Evolutionary conservation across 1,139 yeast species (phyloP).

Genomic region (Eremothecium coryli): DNA sequence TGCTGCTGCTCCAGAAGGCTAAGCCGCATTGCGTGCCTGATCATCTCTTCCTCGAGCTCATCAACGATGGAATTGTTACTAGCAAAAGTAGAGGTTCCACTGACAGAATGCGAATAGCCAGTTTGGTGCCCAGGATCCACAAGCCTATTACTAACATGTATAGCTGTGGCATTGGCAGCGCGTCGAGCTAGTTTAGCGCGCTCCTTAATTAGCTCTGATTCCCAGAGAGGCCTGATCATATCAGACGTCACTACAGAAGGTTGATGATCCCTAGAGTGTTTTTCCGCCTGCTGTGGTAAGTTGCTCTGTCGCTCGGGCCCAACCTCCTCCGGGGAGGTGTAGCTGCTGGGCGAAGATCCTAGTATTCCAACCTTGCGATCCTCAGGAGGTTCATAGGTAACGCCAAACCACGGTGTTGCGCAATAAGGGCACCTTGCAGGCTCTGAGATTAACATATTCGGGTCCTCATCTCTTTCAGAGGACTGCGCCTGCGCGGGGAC

Average conservation of each 20-base stretch:
- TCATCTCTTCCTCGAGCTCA: conserved; percentile 66
- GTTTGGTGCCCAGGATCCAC: conserved; percentile 32
- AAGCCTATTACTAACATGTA: conserved; percentile 68
- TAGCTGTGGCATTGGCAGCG: conserved; percentile 89
- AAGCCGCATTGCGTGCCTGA: conserved; percentile 72
- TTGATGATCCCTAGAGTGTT: conserved; percentile 49
- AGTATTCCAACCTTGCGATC: conserved; percentile 47
- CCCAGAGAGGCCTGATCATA: conserved; percentile 89
- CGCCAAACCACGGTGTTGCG: conserved; percentile 79
- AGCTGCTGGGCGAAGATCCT: conserved; percentile 37
- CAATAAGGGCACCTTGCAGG: conserved; percentile 92
- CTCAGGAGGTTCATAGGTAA: conserved; percentile 61
- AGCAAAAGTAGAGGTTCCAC: conserved; percentile 44
- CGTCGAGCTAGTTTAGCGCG: conserved; percentile 70
- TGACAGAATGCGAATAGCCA: conserved; percentile 23
- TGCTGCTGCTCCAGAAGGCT: conserved; percentile 52
- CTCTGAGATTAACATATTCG: conserved; percentile 68
- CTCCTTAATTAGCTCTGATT: conserved; percentile 58
- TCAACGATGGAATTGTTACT: conserved; percentile 16
- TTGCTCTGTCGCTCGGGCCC: too few species aligned
- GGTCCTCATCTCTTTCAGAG: conserved; percentile 34
- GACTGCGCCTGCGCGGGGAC: conserved; percentile 29
- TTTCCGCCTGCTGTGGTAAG: conserved; percentile 8
- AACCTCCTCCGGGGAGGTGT: conserved; percentile 25
- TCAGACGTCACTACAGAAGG: conserved; percentile 70